phyloP scores from a whole-genome alignment of 139 green algal species.

The Parachlorella kessleri region DNA sequence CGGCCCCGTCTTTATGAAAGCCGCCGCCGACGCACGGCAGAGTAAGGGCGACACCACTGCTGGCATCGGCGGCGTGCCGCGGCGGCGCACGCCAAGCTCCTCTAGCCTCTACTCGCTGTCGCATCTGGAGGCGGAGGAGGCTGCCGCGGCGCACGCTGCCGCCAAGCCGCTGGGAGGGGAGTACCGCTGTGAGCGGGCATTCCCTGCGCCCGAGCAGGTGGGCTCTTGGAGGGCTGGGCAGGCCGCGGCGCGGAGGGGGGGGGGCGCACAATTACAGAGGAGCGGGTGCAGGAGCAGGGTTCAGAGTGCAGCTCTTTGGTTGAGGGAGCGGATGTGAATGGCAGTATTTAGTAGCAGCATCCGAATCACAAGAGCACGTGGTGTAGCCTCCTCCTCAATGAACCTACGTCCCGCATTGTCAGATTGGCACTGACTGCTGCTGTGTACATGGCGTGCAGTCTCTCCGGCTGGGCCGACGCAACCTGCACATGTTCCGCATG shows the following conservation, averaged over 20 bases:
- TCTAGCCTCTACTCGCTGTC: conserved; percentile 25
- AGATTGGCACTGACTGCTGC: too few species aligned
- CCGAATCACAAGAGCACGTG: too few species aligned
- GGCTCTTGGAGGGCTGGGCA: not conserved
- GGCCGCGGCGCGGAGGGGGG: not conserved
- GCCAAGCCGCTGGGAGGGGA: conserved; percentile 41
- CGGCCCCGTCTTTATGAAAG: conserved; percentile 30
- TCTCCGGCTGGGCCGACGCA: conserved; percentile 62
- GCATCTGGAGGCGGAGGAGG: not conserved
- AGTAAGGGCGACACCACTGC: too few species aligned
- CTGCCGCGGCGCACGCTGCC: not conserved
- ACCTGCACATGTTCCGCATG: conserved; percentile 76
- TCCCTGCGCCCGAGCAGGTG: conserved; percentile 51
- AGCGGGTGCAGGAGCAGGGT: too few species aligned
- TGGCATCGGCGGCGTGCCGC: not conserved
- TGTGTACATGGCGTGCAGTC: too few species aligned
- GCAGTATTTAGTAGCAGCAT: too few species aligned
- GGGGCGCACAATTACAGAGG: too few species aligned
- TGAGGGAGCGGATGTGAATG: too few species aligned
- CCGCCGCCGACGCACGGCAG: too few species aligned
- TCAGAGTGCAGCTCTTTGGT: too few species aligned
- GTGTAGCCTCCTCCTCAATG: too few species aligned
- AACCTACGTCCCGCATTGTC: too few species aligned
- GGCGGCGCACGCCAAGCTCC: conserved; percentile 12
- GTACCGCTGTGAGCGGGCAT: conserved; percentile 70